Conservation (phyloP, 2,329 filamentous ascomycete species). For the Aaosphaeria arxii region DNA sequence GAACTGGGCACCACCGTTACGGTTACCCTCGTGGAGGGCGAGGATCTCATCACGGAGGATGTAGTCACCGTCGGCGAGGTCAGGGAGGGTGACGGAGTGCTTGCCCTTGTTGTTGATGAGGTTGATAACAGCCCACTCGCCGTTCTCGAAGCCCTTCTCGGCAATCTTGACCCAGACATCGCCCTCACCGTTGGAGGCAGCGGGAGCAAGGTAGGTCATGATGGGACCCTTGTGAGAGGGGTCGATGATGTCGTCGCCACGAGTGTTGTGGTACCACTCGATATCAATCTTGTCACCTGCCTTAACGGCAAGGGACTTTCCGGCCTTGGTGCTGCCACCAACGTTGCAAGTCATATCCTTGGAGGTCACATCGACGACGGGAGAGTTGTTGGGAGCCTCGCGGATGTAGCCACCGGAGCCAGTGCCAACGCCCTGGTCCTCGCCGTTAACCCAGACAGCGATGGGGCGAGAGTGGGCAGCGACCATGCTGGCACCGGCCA, state of each 20-base stretch:
- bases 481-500: constrained; percentile 28
- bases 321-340: constrained; percentile 21
- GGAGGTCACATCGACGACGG: constrained; percentile 33
- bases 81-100: constrained; percentile 42
- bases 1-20: constrained; percentile 39
- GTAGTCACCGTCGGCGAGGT: constrained; percentile 41
- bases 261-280: constrained; percentile 51
- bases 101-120: constrained; percentile 43
- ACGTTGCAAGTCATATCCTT: constrained; percentile 35
- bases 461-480: constrained; percentile 35
- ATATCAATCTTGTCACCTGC: constrained; percentile 46
- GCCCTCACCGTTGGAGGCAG: constrained; percentile 43
- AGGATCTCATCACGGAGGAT: constrained; percentile 45
- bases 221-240: constrained; percentile 52
- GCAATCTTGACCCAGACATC: constrained; percentile 52
- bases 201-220: constrained; percentile 51
- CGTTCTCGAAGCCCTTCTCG: constrained; percentile 35
- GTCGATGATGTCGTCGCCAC: constrained; percentile 52
- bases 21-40: constrained; percentile 42
- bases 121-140: constrained; percentile 39
- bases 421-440: constrained; percentile 33
- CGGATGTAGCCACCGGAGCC: constrained; percentile 48
- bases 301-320: constrained; percentile 46
- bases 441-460: constrained; percentile 42
- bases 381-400: constrained; percentile 39